Base-by-base conservation (phyloP, 208 protist genomes). In the Leishmania mexicana region DNA sequence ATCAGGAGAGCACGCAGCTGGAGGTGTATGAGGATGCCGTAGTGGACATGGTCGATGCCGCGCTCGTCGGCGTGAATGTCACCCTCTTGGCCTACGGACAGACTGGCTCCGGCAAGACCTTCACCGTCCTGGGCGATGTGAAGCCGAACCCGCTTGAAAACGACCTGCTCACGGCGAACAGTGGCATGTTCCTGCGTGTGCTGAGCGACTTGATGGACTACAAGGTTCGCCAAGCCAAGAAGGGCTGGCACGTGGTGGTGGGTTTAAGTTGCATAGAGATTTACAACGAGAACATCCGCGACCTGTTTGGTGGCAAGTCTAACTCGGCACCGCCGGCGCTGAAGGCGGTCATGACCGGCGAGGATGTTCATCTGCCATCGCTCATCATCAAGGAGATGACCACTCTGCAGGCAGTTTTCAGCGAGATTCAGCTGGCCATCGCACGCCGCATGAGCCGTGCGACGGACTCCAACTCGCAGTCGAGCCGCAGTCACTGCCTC, bases 101-200 rank as follows among this genome's bases (percentile, higher is more conserved):
- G 87, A 99, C 96, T 1, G 95, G 97, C 24, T 93, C 89, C 35
- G 98, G 98, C 57, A 98, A 98, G 86, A 97, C 96, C 57, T 97
- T 94, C 85, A 94, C 90, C 4, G 88, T 97, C 24, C 87, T 98
- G 7, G 94, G 95, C 53, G 89, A 89, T 49, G 88, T 95, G 77
- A 88, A 90, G 71, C 86, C 88, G 54, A 92, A 92, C 79, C 83
- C 90, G 8, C 81, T 94, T 45, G 88, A 90, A 71, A 91, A 96
- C 77, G 93, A 95, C 24, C 80, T 96, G 49, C 85, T 97, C 35
- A 95, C 93, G 11, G 81, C 79, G 38, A 85, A 98, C 47, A 94
- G 90, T n/a, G 96, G 96, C 81, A 94, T 98, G 81, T 95, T 98
- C 64, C 80, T 98, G 81, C 96, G 96, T 53, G 88, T 93, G 45